Evolutionary conservation across 2,329 filamentous ascomycete genomes (phyloP), one percentile per base, ranked within the genome.

Genomic region (Coccinonectria pachysandricola): DNA sequence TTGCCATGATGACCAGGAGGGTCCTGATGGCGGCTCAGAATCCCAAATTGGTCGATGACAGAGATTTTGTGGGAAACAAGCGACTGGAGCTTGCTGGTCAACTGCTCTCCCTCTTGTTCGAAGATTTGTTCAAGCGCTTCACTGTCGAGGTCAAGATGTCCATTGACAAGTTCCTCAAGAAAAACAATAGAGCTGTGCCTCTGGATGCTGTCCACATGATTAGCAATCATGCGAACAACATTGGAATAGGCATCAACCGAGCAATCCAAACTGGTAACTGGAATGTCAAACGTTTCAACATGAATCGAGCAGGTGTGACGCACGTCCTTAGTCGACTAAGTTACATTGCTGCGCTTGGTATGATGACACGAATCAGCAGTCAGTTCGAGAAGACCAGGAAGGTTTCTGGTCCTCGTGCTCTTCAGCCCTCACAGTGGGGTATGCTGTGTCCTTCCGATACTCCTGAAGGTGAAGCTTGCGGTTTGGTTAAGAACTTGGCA

Each of bases 321-420:
- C 91, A 98, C 55, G 86, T 98, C 20, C 66, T 98, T 24, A 96
- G 88, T 57, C 76, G 91, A 37, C 65, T 98, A 29, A 96, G 88
- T 55, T 98, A 96, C 50, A 95, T 98, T 53, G 83, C 81, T 37
- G 91, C 91, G 15, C 71, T 98, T 15, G 92, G 92, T 36, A 98
- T 98, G 92, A 98, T 98, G 91, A 98, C 91, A 9, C 73, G 91
- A 54, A 96, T 98, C 48, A 91, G 81, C 54, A 92, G 83, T 68
- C 91, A 98, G 60, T 98, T 98, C 48, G 91, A 98, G 53, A 98
- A 98, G 68, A 96, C 91, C 3, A 68, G 91, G 43, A 98, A 98
- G 57, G 87, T 98, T 35, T 87, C 79, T 49, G 92, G 92, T 40
- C 91, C 92, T 45, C 79, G 91, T 70, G 91, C 92, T 11, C 66